Evolutionary conservation across 2,329 filamentous ascomycete species (phyloP).

Genomic region (Anisogramma anomala): DNA sequence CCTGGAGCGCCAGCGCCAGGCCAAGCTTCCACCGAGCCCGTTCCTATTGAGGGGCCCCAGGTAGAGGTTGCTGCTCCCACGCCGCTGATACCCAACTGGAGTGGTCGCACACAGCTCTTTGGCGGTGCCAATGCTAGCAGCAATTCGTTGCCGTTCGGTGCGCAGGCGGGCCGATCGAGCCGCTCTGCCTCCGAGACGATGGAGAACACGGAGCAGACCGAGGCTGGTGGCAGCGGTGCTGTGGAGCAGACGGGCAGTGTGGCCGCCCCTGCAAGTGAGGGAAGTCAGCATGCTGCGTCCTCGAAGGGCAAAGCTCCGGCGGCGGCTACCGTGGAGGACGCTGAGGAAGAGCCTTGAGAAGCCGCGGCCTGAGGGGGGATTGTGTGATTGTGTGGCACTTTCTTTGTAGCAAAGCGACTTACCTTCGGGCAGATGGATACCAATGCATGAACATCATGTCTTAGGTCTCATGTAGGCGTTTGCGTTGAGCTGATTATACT

Average conservation of each 20-base stretch:
- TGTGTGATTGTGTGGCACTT: background rate
- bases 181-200: constrained; percentile 12
- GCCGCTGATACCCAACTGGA: constrained; percentile 39
- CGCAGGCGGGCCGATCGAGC: constrained; percentile 15
- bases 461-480: too few relatives aligned
- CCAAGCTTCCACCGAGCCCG: background rate
- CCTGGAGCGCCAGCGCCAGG: background rate
- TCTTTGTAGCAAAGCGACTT: constrained; percentile 4
- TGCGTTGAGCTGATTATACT: too few relatives aligned
- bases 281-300: constrained; percentile 13
- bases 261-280: constrained; percentile 6
- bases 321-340: constrained; percentile 11
- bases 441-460: constrained; percentile 1
- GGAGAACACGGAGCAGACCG: constrained; percentile 4
- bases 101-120: constrained; percentile 38
- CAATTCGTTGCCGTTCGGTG: constrained; percentile 13
- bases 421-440: constrained; percentile 8
- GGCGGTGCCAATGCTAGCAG: constrained; percentile 20
- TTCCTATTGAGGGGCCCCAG: constrained; percentile 18
- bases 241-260: background rate
- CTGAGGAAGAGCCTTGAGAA: constrained; percentile 7
- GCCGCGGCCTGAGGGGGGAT: background rate
- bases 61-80: constrained; percentile 34
- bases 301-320: constrained; percentile 21
- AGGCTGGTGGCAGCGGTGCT: background rate